A percentile compares a stretch with the other conserved stretches of the same genome.
Evolutionary conservation across 306 rosid species (phyloP).

Genomic region (Acacia confusa): DNA sequence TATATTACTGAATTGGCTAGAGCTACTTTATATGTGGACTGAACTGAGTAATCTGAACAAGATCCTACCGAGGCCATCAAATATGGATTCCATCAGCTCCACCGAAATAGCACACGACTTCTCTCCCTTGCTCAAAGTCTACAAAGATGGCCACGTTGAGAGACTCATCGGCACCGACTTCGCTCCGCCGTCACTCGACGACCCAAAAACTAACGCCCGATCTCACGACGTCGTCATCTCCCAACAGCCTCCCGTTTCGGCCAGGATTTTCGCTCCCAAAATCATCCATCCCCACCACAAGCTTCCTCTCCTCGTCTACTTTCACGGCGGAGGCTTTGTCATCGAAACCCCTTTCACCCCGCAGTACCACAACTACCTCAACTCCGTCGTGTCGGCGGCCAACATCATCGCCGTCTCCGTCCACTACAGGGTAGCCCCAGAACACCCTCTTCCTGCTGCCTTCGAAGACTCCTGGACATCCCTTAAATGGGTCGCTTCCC

Average conservation of each 20-base stretch:
- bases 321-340: slow-evolving; percentile 24
- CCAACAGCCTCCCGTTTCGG: slow-evolving; percentile 20
- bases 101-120: slow-evolving; percentile 24
- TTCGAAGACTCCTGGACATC: slow-evolving; percentile 10
- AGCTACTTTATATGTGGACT: too few relatives aligned
- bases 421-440: slow-evolving; percentile 12
- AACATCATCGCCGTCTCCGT: slow-evolving; percentile 5
- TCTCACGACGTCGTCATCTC: slow-evolving; percentile 38
- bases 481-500: slow-evolving; percentile 8
- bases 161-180: not conserved
- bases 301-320: slow-evolving; percentile 9
- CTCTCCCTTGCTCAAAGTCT: slow-evolving; percentile 27
- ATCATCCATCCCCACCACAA: not conserved
- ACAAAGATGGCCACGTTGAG: slow-evolving; percentile 41
- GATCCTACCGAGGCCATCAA: not conserved
- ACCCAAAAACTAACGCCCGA: slow-evolving; percentile 31
- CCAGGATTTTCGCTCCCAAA: slow-evolving; percentile 37
- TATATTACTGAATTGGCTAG: too few relatives aligned
- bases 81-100: not conserved
- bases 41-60: too few relatives aligned
- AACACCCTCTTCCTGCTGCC: slow-evolving; percentile 9
- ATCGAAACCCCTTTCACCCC: not conserved
- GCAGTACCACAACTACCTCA: not conserved
- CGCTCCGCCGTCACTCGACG: slow-evolving; percentile 29
- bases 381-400: not conserved